Evolutionary conservation across 2,329 filamentous ascomycete species (phyloP), one percentile per base, ranked within the genome.

Genomic region (Pseudocercospora pini-densiflorae): DNA sequence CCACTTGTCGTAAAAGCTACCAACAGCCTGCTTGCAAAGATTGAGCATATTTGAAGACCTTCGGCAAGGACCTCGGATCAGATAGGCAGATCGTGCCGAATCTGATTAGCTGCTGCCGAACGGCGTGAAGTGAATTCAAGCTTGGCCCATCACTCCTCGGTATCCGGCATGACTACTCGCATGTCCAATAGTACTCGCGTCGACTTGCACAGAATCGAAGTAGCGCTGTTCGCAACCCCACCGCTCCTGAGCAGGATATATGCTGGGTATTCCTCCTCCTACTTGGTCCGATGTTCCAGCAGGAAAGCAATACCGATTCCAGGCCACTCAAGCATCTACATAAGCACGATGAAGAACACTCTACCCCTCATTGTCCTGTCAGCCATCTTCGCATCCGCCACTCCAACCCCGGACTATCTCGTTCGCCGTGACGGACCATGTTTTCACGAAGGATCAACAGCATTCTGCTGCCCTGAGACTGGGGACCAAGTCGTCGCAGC

Each of bases 21-120:
- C n/a, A n/a, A n/a, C n/a, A n/a, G n/a, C n/a, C n/a, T n/a, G n/a
- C n/a, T n/a, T n/a, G n/a, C n/a, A n/a, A n/a, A n/a, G n/a, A n/a
- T n/a, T n/a, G n/a, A n/a, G n/a, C n/a, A n/a, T n/a, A n/a, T n/a
- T n/a, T n/a, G n/a, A n/a, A n/a, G n/a, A n/a, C n/a, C 14, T 19
- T 19, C 49, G 24, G 49, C 49, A 16, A 16, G 19, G 23, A 53
- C 29, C 54, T 58, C 54, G 54, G 54, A 58, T 58, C 54, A 58
- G 54, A 58, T 58, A 58, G 54, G 54, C 29, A 58, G 29, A 33
- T 58, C 54, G 33, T 58, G 54, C 54, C 54, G 54, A 58, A 58
- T 58, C 54, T 58, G 54, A 58, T 58, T 36, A 40, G 33, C 9
- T 19, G 16, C 29, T 58, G 29, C 54, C 54, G 54, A 58, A 21